phyloP scores from a whole-genome alignment of 2,329 filamentous ascomycete species.

The Scedosporium dehoogii region DNA sequence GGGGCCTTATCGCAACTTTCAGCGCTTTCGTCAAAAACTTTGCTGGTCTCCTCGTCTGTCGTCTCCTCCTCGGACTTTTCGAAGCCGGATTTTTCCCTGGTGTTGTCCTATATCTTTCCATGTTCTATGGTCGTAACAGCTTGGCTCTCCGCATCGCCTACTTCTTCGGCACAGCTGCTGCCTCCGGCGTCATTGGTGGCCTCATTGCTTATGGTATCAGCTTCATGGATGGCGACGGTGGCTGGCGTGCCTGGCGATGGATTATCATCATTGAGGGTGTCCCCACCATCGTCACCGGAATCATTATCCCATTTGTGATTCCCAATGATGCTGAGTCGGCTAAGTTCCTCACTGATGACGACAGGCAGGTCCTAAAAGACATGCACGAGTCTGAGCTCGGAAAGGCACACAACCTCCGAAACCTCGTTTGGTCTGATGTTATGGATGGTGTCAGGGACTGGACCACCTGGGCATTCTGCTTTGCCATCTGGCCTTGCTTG shows the following conservation, averaged over 20 bases:
- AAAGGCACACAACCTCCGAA: constrained; percentile 11
- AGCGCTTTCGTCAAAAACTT: constrained; percentile 40
- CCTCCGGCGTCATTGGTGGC: constrained; percentile 55
- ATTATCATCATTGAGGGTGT: constrained; percentile 51
- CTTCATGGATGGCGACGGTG: constrained; percentile 48
- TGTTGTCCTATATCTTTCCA: constrained; percentile 30
- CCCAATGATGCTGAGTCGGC: constrained; percentile 51
- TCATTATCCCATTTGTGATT: constrained; percentile 44
- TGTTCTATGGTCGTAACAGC: constrained; percentile 45
- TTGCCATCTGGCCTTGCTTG: constrained; percentile 51
- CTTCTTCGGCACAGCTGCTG: constrained; percentile 49
- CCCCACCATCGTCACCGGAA: constrained; percentile 43
- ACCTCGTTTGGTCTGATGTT: constrained; percentile 39
- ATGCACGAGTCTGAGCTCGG: constrained; percentile 38
- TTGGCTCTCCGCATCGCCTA: constrained; percentile 53
- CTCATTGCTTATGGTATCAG: constrained; percentile 56
- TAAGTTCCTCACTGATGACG: constrained; percentile 32
- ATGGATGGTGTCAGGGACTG: constrained; percentile 48
- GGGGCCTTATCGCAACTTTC: constrained; percentile 35
- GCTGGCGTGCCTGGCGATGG: constrained; percentile 56
- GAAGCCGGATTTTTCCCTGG: constrained; percentile 46
- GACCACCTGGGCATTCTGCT: constrained; percentile 52
- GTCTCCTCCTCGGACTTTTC: constrained; percentile 36
- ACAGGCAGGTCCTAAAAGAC: constrained; percentile 41
- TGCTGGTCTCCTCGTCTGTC: constrained; percentile 34